Base-by-base conservation (phyloP, 78 protist species). In the Emiliania huxleyi region DNA sequence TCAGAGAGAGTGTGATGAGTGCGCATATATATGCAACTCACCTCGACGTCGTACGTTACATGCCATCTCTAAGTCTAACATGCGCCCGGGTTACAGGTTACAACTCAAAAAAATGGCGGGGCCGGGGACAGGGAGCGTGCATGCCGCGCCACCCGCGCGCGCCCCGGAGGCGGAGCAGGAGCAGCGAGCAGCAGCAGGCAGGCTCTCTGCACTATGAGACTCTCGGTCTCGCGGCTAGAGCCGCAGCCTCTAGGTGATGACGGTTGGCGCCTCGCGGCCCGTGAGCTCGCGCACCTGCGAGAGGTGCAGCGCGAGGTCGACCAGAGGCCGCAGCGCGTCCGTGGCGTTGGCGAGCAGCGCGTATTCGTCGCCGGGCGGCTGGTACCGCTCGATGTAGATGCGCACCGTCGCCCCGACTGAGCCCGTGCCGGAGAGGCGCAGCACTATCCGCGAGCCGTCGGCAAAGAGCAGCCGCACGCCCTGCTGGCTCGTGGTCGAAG, bases 401-500 rank as follows among this genome's bases (percentile, higher is more conserved):
- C 99, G 97, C 42, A 99, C 93, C 29, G 99, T 99, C 11, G 99
- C 99, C n/a, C 99, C 99, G 12, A 69, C 48, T 1, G 45, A n/a
- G 44, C 96, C 92, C 45, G 97, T 94, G 49, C 99, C 99, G 37
- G 73, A 43, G 73, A 87, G 69, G 35, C 73, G 91, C 23, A 87
- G 44, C 45, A 79, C 42, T 23, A 83, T 15, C 56, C 89, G 89
- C 35, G 56, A 44, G 48, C 87, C 87, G 56, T 48, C 90, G 35
- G 40, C 22, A 12, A 48, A 33, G 29, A 85, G 3, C 44, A 48
- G 22, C 37, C 89, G 69, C 37, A 40, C 33, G 40, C 48, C 95
- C 44, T 94, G 95, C 29, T 77, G 4, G 11, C 69, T 23, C 11
- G 98, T 79, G 37, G 96, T 96, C 35, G 95, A 73, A 15, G 84